Percentiles rank a stretch among this genome's conserved stretches.
phyloP scores from a whole-genome alignment of 2,329 filamentous ascomycete species.

The Corinectria fuckeliana region DNA sequence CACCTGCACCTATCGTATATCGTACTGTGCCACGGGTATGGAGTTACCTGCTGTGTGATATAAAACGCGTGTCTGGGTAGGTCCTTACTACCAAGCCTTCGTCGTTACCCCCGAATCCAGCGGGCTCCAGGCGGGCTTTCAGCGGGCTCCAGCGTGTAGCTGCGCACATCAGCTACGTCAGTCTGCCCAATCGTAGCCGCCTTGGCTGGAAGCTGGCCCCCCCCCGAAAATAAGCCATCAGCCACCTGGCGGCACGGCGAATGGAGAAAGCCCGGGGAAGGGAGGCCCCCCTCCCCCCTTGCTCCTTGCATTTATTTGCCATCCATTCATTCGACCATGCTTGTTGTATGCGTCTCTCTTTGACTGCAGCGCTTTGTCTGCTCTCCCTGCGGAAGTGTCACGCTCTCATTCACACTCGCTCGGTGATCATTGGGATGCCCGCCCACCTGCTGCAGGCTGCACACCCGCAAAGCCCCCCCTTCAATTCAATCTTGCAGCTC shows the following conservation, averaged over 20 bases:
- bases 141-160: constrained; percentile 1
- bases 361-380: neutral
- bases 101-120: constrained; percentile 1
- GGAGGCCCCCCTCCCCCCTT: constrained; percentile 13
- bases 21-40: neutral
- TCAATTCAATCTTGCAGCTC: constrained; percentile 20
- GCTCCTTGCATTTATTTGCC: constrained; percentile 17
- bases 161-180: constrained; percentile 17
- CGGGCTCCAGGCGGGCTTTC: constrained; percentile 5
- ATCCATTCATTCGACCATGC: constrained; percentile 6
- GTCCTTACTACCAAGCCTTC: neutral
- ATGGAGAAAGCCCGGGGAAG: constrained; percentile 20
- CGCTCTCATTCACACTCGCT: neutral
- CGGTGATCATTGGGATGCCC: neutral
- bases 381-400: neutral
- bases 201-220: constrained; percentile 9
- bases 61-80: too few species aligned
- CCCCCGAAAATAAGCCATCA: constrained; percentile 22
- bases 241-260: constrained; percentile 16
- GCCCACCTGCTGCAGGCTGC: constrained; percentile 13
- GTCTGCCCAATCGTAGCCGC: neutral
- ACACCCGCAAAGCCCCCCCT: constrained; percentile 10
- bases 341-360: neutral
- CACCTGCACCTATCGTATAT: constrained; percentile 13
- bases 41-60: neutral